Percentiles rank a stretch among this genome's conserved stretches.
Evolutionary conservation across 1,139 yeast genomes (phyloP).

Genomic region (Candida dubliniensis): DNA sequence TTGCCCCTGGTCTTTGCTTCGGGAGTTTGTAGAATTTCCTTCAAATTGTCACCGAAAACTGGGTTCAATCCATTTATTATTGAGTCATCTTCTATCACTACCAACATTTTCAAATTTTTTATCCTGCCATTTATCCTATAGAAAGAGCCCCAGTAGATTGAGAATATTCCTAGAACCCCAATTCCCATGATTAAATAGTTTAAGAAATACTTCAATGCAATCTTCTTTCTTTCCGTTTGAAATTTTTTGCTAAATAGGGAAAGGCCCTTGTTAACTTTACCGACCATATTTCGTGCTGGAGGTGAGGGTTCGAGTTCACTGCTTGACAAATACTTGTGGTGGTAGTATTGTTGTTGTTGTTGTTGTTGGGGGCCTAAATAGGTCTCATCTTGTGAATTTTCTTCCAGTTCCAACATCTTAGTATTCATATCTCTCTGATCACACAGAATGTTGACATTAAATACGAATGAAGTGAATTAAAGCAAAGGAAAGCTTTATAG

Average conservation of each 20-base stretch:
- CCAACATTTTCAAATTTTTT: constrained; percentile 24
- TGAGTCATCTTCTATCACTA: constrained; percentile 26
- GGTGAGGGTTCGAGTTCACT: too few relatives aligned
- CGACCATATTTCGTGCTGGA: not conserved
- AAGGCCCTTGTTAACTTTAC: constrained; percentile 10
- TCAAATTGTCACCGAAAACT: constrained; percentile 27
- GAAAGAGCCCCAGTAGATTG: constrained; percentile 38
- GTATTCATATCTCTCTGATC: too few relatives aligned
- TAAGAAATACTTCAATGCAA: not conserved
- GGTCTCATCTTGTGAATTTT: too few relatives aligned
- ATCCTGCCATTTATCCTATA: constrained; percentile 21
- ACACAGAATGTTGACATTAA: too few relatives aligned
- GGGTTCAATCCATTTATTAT: constrained; percentile 29
- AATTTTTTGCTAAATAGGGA: constrained; percentile 9
- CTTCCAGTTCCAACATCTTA: too few relatives aligned
- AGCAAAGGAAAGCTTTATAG: too few relatives aligned
- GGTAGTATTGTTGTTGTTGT: too few relatives aligned
- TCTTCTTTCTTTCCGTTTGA: not conserved
- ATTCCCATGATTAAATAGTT: constrained; percentile 29
- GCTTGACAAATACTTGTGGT: too few relatives aligned
- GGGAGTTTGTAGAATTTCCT: constrained; percentile 18
- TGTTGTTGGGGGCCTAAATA: too few relatives aligned
- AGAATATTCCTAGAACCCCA: constrained; percentile 32
- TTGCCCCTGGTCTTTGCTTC: constrained; percentile 29
- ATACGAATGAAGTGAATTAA: too few relatives aligned